Evolutionary conservation across 257 asterid genomes (phyloP).

Genomic region (Coffea canephora): DNA sequence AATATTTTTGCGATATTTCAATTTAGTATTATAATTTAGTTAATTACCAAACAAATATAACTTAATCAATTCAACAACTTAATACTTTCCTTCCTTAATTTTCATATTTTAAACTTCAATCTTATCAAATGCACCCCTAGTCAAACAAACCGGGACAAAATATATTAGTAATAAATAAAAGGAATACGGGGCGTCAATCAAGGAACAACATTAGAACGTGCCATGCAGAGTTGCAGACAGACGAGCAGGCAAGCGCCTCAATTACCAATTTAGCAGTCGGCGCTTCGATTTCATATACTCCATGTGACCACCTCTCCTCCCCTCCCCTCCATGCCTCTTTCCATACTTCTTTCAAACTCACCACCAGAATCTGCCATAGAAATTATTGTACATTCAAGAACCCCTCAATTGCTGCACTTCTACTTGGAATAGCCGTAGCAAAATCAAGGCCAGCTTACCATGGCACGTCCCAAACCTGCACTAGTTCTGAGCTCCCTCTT

Average conservation of each 20-base stretch:
- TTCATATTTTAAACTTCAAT: no score
- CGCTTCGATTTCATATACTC: conserved; percentile 27
- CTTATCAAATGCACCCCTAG: no score
- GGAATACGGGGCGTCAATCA: conserved; percentile 32
- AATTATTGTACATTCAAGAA: neutral
- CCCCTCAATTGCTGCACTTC: neutral
- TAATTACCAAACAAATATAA: no score
- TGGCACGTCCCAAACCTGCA: conserved; percentile 10
- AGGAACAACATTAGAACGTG: conserved; percentile 24
- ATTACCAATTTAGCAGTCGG: neutral
- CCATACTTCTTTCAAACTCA: neutral
- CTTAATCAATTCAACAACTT: no score
- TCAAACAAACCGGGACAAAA: neutral
- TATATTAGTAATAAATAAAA: no score
- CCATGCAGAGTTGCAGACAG: conserved; percentile 3
- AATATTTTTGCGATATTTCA: no score
- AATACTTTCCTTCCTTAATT: no score
- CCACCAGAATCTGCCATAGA: neutral
- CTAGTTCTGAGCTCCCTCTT: conserved; percentile 10
- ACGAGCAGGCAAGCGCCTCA: conserved; percentile 10
- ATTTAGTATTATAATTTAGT: no score
- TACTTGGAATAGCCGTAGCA: neutral
- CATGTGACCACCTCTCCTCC: conserved; percentile 35
- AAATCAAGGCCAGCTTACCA: conserved; percentile 11
- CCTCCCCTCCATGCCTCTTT: neutral